Base-by-base conservation (phyloP, 2,329 filamentous ascomycete species). In the Penicillium sp. region DNA sequence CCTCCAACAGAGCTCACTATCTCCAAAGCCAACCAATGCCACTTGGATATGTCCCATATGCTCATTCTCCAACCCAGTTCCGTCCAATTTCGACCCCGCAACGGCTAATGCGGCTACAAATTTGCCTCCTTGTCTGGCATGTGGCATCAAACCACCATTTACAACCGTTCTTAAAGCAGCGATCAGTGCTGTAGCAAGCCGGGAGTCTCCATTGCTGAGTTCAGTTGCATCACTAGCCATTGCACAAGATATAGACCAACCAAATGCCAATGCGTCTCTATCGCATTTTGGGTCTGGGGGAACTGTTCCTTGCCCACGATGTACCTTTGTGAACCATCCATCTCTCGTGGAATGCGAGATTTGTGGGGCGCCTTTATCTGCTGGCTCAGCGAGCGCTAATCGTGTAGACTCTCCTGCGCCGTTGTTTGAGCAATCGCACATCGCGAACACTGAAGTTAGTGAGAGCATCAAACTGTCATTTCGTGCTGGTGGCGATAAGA, bases 21-120 rank as follows among this genome's bases (percentile, higher is more conserved):
- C 75, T 22, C 66, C 74, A 4, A 71, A 66, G 62, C 76, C 64
- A 55, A 74, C 76, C 47, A 62, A 83, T 57, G 90, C 90, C 6
- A 97, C 92, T 4, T 97, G 93, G 93, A 87, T 97, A 20, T 97
- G 93, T 76, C 89, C 90, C 2, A 97, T 97, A 67, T 97, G 93
- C 79, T 93, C 89, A 64, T 95, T 96, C 70, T 93, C 92, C 10
- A 97, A 97, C 68, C 88, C 90, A 0, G 86, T 97, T 1, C 92
- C 94, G 0, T 89, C 90, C 37, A 97, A 96, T 72, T 97, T 97
- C 71, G 93, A 97, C 67, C 89, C 92, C 0, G 82, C 87, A 1
- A 87, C 88, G 2, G 91, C 91, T 9, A 94, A 85, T 59, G 84
- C 87, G 20, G 85, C 91, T 60, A 96, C 89, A 5, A 88, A 87